Conservation (phyloP, 768 basidiomycete species). For the Tylopilus subfusipes region DNA sequence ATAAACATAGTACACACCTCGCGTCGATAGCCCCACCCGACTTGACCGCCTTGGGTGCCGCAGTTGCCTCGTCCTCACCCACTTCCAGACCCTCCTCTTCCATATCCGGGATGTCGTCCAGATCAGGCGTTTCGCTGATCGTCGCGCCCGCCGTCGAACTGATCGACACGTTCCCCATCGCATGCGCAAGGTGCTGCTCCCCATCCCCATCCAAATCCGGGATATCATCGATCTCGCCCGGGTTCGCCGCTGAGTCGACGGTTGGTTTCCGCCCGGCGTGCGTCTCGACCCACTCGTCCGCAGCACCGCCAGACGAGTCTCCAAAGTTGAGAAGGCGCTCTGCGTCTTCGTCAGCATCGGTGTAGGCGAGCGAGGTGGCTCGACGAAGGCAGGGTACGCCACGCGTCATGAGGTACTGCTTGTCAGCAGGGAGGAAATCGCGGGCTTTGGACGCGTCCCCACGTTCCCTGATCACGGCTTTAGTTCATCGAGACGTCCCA, state of each 20-base stretch:
- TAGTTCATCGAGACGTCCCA: background rate
- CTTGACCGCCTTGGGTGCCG: conserved; percentile 46
- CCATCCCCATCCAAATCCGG: conserved; percentile 83
- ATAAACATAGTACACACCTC: conserved; percentile 38
- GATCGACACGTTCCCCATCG: conserved; percentile 47
- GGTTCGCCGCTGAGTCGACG: conserved; percentile 51
- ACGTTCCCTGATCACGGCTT: conserved; percentile 65
- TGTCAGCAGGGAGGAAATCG: conserved; percentile 92
- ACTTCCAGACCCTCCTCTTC: conserved; percentile 91
- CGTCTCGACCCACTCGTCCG: conserved; percentile 98
- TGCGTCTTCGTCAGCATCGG: conserved; percentile 94
- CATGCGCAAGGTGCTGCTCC: conserved; percentile 41
- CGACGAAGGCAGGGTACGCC: conserved; percentile 97
- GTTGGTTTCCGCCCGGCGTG: conserved; percentile 74
- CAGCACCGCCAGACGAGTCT: conserved; percentile 52
- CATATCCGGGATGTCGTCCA: conserved; percentile 99
- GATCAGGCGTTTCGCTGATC: conserved; percentile 70
- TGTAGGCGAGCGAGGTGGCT: conserved; percentile 88
- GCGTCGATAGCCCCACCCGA: conserved; percentile 41
- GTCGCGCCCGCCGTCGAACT: conserved; percentile 32
- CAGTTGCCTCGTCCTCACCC: conserved; percentile 84
- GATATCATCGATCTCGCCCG: conserved; percentile 76
- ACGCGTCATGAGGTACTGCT: conserved; percentile 93
- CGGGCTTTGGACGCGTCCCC: conserved; percentile 82
- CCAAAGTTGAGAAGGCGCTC: conserved; percentile 88